Conservation (phyloP, 345 rosid genomes). For the Eutrema yunnanense region DNA sequence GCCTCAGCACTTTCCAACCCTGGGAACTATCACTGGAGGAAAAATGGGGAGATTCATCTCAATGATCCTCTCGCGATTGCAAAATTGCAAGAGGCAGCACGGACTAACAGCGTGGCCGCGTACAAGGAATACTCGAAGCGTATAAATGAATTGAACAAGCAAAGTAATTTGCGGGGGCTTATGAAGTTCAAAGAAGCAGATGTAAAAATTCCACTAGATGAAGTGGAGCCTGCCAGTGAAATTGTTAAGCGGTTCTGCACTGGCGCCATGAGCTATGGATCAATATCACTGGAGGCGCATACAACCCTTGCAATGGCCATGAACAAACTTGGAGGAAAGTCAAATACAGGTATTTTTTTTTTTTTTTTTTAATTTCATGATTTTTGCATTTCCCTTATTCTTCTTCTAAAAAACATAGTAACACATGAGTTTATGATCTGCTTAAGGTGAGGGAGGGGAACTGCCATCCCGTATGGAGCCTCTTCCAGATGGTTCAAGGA, state of each 20-base stretch:
- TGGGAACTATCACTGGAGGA: conserved; percentile 99
- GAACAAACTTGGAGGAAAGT: conserved; percentile 94
- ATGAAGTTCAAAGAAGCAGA: conserved; percentile 73
- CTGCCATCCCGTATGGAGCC: conserved; percentile 96
- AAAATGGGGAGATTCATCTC: conserved; percentile 91
- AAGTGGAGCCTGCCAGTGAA: conserved; percentile 96
- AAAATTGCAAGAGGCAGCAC: conserved; percentile 93
- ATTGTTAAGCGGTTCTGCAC: conserved; percentile 97
- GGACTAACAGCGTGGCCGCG: conserved; percentile 85
- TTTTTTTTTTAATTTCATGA: neutral
- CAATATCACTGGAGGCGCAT: conserved; percentile 96
- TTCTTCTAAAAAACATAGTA: neutral
- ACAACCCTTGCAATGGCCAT: conserved; percentile 82
- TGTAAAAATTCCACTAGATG: conserved; percentile 62
- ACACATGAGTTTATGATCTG: neutral
- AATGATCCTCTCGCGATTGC: conserved; percentile 98
- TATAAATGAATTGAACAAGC: conserved; percentile 81
- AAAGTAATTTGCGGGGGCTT: conserved; percentile 90
- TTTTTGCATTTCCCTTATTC: neutral
- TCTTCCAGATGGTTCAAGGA: conserved; percentile 84
- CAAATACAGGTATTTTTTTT: conserved; percentile 70
- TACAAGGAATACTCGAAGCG: conserved; percentile 91
- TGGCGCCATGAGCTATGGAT: conserved; percentile 99
- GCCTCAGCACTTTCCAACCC: conserved; percentile 89
- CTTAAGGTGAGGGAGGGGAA: conserved; percentile 98